A percentile compares a stretch with the other conserved stretches of the same genome.
Evolutionary conservation across 2,329 filamentous ascomycete genomes (phyloP).

Genomic region (Pseudogymnoascus pannorum): DNA sequence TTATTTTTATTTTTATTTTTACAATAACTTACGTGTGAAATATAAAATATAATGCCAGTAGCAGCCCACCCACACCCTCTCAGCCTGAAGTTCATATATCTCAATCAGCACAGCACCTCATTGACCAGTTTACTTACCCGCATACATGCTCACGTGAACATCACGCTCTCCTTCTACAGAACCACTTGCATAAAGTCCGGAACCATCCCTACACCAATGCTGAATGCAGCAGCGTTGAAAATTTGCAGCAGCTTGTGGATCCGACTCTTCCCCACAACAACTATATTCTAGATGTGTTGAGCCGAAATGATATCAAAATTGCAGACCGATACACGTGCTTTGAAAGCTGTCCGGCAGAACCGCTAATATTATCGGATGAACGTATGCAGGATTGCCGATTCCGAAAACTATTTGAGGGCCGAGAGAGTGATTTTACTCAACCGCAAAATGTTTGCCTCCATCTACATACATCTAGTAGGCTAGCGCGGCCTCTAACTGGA

Average conservation of each 20-base stretch:
- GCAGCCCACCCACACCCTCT: not conserved
- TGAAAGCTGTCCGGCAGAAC: not conserved
- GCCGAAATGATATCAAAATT: not conserved
- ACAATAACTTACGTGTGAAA: no score
- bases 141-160: not conserved
- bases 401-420: no score
- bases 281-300: not conserved
- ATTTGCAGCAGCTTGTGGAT: not conserved
- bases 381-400: not conserved
- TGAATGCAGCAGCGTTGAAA: not conserved
- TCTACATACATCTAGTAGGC: no score
- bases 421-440: no score
- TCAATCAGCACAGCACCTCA: not conserved
- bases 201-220: not conserved
- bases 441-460: no score
- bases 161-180: not conserved
- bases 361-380: not conserved
- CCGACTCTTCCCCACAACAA: not conserved
- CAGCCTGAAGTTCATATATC: not conserved
- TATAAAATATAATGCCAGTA: not conserved
- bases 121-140: not conserved
- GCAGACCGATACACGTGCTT: not conserved
- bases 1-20: no score
- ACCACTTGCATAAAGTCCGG: not conserved
- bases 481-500: no score